These are phyloP conservation scores for Ogataea naganishii DNA, from an alignment of 805 yeast genomes.

Conservation along the genomic window DNA sequence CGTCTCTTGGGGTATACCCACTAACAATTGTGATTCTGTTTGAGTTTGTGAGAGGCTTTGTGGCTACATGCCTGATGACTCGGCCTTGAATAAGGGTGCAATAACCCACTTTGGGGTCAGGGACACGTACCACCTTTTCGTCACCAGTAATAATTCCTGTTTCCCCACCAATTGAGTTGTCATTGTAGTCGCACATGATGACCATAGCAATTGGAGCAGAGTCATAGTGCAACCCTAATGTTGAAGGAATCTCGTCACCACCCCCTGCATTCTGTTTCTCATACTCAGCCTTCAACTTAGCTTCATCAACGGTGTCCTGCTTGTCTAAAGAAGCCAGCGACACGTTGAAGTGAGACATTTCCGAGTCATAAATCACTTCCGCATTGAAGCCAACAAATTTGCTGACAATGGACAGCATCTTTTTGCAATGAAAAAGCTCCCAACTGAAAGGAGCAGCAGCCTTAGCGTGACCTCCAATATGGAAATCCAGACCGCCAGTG, in stretches of 20 bases:
- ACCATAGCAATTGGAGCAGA: slow-evolving; percentile 41
- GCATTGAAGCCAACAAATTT: slow-evolving; percentile 42
- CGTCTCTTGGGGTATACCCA: slow-evolving; percentile 21
- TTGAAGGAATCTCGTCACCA: slow-evolving; percentile 32
- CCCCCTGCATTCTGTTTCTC: slow-evolving; percentile 10
- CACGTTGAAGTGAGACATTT: slow-evolving; percentile 43
- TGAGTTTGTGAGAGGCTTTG: slow-evolving; percentile 30
- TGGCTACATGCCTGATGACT: slow-evolving; percentile 37
- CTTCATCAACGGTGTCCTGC: slow-evolving; percentile 6
- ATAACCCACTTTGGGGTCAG: slow-evolving; percentile 35
- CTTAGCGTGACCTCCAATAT: slow-evolving; percentile 40
- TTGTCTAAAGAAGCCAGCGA: slow-evolving; percentile 26
- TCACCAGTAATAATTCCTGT: slow-evolving; percentile 40
- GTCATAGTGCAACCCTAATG: slow-evolving; percentile 40
- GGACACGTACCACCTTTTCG: slow-evolving; percentile 15
- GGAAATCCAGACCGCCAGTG: slow-evolving; percentile 30
- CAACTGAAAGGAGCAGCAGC: slow-evolving; percentile 35
- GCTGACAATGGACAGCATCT: slow-evolving; percentile 36
- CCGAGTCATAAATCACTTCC: slow-evolving; percentile 39
- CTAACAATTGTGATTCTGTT: slow-evolving; percentile 26
- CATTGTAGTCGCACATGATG: slow-evolving; percentile 38
- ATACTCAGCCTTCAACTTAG: slow-evolving; percentile 2
- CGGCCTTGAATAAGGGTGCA: slow-evolving; percentile 40
- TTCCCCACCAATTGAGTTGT: slow-evolving; percentile 41
- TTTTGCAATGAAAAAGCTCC: slow-evolving; percentile 45